phyloP scores from a whole-genome alignment of 2,329 filamentous ascomycete genomes.

The Laburnicola sp. region DNA sequence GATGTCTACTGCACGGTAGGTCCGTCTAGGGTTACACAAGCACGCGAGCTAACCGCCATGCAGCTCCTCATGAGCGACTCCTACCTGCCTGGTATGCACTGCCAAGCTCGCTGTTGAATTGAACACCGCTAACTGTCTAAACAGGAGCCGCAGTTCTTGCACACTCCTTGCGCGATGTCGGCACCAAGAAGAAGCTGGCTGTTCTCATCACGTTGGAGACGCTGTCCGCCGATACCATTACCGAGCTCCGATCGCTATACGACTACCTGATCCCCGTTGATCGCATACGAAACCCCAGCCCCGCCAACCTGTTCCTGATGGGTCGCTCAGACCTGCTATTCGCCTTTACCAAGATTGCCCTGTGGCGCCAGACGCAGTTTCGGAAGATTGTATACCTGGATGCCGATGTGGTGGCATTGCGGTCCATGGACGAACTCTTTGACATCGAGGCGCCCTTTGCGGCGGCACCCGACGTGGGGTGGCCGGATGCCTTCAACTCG shows the following conservation, averaged over 20 bases:
- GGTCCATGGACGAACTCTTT: conserved; percentile 92
- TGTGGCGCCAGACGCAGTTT: conserved; percentile 91
- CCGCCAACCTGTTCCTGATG: conserved; percentile 88
- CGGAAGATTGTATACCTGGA: conserved; percentile 93
- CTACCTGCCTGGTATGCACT: conserved; percentile 78
- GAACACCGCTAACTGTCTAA: conserved; percentile 13
- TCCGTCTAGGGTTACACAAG: conserved; percentile 13
- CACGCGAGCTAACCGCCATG: conserved; percentile 31
- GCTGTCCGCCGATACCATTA: conserved; percentile 73
- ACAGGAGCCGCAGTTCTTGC: conserved; percentile 88
- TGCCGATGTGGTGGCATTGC: conserved; percentile 86
- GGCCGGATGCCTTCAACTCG: conserved; percentile 98
- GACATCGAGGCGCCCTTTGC: conserved; percentile 63
- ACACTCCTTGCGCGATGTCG: conserved; percentile 90
- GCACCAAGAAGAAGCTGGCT: conserved; percentile 81
- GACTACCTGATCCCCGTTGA: conserved; percentile 86
- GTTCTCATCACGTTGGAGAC: conserved; percentile 81
- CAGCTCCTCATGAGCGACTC: conserved; percentile 90
- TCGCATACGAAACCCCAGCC: conserved; percentile 73
- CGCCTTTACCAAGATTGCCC: conserved; percentile 92
- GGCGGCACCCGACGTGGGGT: conserved; percentile 90
- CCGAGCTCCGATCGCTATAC: conserved; percentile 80
- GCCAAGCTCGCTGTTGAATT: background rate
- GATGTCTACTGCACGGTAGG: conserved; percentile 69
- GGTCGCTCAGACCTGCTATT: conserved; percentile 86